These are phyloP conservation scores for Kodamaea sp. DNA, from an alignment of 1,139 yeast species.

Conservation along the genomic window DNA sequence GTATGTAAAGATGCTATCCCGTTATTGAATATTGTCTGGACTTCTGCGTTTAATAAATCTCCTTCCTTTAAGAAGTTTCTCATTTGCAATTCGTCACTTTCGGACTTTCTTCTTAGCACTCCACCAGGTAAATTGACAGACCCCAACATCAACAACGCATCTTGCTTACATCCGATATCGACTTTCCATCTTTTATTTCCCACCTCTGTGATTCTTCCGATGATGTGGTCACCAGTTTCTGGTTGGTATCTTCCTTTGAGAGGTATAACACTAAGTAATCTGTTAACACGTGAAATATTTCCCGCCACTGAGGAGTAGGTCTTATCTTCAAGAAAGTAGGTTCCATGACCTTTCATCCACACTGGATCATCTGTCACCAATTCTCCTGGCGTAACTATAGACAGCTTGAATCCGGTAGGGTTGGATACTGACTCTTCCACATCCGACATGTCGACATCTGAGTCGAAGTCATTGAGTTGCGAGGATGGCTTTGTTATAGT, in stretches of 20 bases:
- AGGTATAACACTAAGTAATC: conserved; percentile 82
- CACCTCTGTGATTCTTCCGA: conserved; percentile 93
- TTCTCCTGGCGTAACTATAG: conserved; percentile 93
- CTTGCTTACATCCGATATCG: conserved; percentile 91
- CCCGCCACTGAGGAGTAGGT: conserved; percentile 96
- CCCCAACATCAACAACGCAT: conserved; percentile 89
- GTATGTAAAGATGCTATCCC: conserved; percentile 96
- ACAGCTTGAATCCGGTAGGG: conserved; percentile 12
- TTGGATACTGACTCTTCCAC: conserved; percentile 15
- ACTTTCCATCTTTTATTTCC: conserved; percentile 96
- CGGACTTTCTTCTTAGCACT: conserved; percentile 87
- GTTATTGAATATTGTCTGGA: conserved; percentile 83
- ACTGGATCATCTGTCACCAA: conserved; percentile 90
- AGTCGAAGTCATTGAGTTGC: conserved; percentile 13
- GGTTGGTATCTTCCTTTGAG: conserved; percentile 86
- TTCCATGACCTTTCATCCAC: conserved; percentile 99
- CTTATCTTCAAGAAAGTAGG: conserved; percentile 68
- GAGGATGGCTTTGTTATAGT: conserved; percentile 37
- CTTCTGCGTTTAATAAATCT: conserved; percentile 95
- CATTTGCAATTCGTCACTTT: conserved; percentile 96
- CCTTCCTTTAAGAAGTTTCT: conserved; percentile 92
- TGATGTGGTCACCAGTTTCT: conserved; percentile 94
- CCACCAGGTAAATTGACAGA: conserved; percentile 98
- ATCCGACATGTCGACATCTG: conserved; percentile 31
- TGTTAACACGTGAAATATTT: conserved; percentile 79